Base-by-base conservation (phyloP, 345 rosid species). In the Noccaea caerulescens region DNA sequence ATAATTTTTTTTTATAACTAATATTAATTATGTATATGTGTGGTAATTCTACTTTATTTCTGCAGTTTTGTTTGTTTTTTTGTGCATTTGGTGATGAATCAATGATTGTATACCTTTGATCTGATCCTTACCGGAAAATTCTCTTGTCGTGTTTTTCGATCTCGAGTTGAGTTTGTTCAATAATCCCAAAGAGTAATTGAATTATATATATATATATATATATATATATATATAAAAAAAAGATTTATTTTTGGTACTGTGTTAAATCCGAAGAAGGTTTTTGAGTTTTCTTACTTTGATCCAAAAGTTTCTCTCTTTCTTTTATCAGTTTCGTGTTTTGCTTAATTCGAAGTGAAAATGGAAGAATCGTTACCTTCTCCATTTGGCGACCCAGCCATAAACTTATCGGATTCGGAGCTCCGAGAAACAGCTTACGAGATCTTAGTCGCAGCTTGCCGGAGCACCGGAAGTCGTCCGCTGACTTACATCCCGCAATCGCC, bases 381-480 rank as follows among this genome's bases (percentile, higher is more conserved):
- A 1, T 81, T 89, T 44, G 85, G 86, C 14, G 80, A 87, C 2
- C 82, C 80, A 44, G 71, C 82, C 5, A 66, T 83, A 11, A 72
- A 61, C 13, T 77, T 94, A 56, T 75, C 98, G 10, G 88, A 87
- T 46, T 64, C 83, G 33, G 99, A 94, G 80, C 93, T 94, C 64
- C 90, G 95, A 27, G 84, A 88, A 72, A 83, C 93, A 8, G 93
- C 98, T 67, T 94, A 89, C 76, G 99, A 94, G 92, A 85, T 94
- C 82, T 84, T 91, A 76, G 85, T 89, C 11, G 85, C 82, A 32
- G 86, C 88, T 5, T 86, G 89, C 72, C 89, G 99, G 74, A 86
- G 79, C 66, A 68, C 96, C 60, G 84, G 87, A 1, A 88, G 84
- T 30, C 88, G 86, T 59, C 90, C 95, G 18, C 81, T 94, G 76